Evolutionary conservation across 1,139 yeast species (phyloP).

Genomic region (Sugiyamaella xylanicola): DNA sequence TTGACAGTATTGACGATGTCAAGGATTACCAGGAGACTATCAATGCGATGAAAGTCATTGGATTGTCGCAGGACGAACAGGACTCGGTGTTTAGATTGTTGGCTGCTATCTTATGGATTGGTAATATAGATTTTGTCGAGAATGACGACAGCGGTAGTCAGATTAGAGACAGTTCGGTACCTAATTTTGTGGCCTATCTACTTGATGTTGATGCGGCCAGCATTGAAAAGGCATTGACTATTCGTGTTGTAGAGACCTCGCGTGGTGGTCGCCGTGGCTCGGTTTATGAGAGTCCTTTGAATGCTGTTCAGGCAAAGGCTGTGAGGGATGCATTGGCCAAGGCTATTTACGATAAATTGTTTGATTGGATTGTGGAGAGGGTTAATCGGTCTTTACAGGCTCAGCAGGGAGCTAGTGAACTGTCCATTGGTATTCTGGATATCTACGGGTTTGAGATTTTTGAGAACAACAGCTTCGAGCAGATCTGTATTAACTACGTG

Average conservation of each 20-base stretch:
- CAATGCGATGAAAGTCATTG: constrained; percentile 85
- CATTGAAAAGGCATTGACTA: constrained; percentile 68
- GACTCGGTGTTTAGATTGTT: constrained; percentile 85
- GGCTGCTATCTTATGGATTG: constrained; percentile 90
- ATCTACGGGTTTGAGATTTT: constrained; percentile 98
- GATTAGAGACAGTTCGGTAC: constrained; percentile 81
- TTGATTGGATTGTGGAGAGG: constrained; percentile 97
- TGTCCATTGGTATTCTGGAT: constrained; percentile 92
- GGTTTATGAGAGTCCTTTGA: constrained; percentile 90
- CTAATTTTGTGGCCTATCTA: constrained; percentile 90
- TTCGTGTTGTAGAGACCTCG: constrained; percentile 84
- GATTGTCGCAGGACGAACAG: constrained; percentile 77
- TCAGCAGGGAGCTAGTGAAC: constrained; percentile 53
- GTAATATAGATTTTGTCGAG: constrained; percentile 81
- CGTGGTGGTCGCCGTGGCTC: constrained; percentile 87
- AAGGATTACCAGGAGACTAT: constrained; percentile 79
- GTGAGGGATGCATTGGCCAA: constrained; percentile 95
- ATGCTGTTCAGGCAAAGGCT: constrained; percentile 88
- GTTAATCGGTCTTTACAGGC: constrained; percentile 73
- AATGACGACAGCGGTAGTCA: constrained; percentile 78
- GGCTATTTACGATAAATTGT: constrained; percentile 87
- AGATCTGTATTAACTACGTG: constrained; percentile 93
- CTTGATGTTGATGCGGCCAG: constrained; percentile 75
- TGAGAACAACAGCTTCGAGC: constrained; percentile 95
- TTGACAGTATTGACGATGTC: constrained; percentile 81